Evolutionary conservation across 1,284 basidiomycete species (phyloP).

Genomic region (Apiotrichum laibachii): DNA sequence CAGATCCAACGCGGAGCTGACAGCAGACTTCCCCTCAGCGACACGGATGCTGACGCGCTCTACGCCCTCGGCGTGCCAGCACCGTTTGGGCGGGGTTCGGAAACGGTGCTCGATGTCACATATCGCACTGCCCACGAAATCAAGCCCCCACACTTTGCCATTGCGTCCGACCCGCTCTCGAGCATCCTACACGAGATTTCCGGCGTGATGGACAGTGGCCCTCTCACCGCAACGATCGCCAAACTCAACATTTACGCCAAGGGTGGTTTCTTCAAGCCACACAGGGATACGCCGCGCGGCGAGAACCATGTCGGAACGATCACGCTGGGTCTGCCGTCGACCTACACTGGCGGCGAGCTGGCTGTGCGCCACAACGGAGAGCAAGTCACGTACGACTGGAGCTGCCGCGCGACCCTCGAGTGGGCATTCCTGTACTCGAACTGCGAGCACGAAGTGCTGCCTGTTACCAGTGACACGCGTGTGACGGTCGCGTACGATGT

Average conservation of each 20-base stretch:
- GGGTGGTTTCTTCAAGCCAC: slow-evolving; percentile 7
- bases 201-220: no score
- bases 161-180: slow-evolving; percentile 17
- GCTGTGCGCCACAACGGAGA: slow-evolving; percentile 19
- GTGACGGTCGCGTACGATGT: slow-evolving; percentile 53
- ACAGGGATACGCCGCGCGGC: slow-evolving; percentile 6
- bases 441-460: slow-evolving; percentile 55
- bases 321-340: slow-evolving; percentile 26
- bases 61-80: no score
- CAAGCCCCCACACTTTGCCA: slow-evolving; percentile 22
- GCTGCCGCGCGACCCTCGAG: background rate
- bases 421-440: slow-evolving; percentile 51
- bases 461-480: slow-evolving; percentile 52
- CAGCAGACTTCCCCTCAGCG: no score
- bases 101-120: slow-evolving; percentile 12
- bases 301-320: slow-evolving; percentile 17
- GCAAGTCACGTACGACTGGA: slow-evolving; percentile 19
- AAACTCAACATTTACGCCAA: slow-evolving; percentile 5
- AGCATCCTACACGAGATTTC: no score
- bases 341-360: slow-evolving; percentile 27
- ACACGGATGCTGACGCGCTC: no score
- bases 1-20: no score
- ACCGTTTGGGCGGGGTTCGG: no score
- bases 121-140: slow-evolving; percentile 25
- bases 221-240: no score